Percentiles rank a stretch among this genome's conserved stretches.
These are phyloP conservation scores for Agrocybe praecox DNA, from an alignment of 768 basidiomycete species.

Conservation along the genomic window DNA sequence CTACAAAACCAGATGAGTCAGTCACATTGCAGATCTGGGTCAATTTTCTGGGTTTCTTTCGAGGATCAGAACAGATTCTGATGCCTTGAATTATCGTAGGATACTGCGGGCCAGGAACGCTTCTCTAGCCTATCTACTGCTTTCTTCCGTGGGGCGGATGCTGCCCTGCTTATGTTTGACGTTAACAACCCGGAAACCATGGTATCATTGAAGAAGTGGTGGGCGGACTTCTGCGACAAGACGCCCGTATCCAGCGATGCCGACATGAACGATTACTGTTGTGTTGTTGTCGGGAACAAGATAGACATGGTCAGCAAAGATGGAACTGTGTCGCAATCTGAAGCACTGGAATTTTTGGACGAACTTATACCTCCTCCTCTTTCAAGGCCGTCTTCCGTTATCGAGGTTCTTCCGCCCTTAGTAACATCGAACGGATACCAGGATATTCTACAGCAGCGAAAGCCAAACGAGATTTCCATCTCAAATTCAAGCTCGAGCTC, in stretches of 20 bases:
- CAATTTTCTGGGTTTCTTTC: constrained; percentile 15
- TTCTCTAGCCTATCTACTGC: constrained; percentile 82
- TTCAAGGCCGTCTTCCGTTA: not conserved
- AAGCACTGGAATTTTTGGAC: constrained; percentile 57
- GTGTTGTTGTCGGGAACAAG: constrained; percentile 82
- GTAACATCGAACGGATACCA: constrained; percentile 1
- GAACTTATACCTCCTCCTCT: constrained; percentile 53
- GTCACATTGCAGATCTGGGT: constrained; percentile 71
- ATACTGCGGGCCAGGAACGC: constrained; percentile 87
- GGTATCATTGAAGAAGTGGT: constrained; percentile 67
- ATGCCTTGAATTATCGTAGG: constrained; percentile 40
- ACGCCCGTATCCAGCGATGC: constrained; percentile 66
- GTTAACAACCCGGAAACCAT: constrained; percentile 69
- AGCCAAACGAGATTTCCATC: not conserved
- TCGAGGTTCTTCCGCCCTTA: constrained; percentile 13
- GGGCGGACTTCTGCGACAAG: constrained; percentile 69
- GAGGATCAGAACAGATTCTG: not conserved
- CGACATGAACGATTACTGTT: constrained; percentile 65
- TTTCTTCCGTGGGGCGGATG: constrained; percentile 87
- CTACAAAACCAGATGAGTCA: constrained; percentile 50
- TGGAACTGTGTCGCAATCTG: constrained; percentile 33
- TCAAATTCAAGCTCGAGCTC: constrained; percentile 2
- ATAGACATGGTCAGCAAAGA: constrained; percentile 50
- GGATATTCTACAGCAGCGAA: constrained; percentile 5
- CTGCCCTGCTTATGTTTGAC: constrained; percentile 81